Conservation (phyloP, 2,329 filamentous ascomycete genomes). For the Fusarium sp. region DNA sequence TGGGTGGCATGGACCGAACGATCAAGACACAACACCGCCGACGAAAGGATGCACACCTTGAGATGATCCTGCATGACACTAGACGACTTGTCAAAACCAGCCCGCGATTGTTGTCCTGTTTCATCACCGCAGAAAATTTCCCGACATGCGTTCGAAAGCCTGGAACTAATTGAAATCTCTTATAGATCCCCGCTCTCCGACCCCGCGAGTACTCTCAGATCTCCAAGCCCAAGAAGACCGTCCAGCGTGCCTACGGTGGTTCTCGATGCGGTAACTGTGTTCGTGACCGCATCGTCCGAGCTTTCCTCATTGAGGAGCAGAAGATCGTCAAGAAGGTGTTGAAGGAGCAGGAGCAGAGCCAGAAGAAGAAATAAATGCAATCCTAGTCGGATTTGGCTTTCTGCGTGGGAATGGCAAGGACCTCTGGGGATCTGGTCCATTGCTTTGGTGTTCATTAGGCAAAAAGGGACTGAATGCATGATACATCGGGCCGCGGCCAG, state of each 20-base stretch:
- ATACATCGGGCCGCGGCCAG: conserved; percentile 53
- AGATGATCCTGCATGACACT: not conserved
- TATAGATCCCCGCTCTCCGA: conserved; percentile 91
- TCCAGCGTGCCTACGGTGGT: conserved; percentile 97
- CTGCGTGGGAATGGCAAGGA: conserved; percentile 51
- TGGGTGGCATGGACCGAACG: conserved; percentile 3
- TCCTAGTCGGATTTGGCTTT: conserved; percentile 47
- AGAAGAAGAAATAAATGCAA: conserved; percentile 75
- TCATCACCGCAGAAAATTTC: conserved; percentile 15
- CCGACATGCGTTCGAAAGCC: not conserved
- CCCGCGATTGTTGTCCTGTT: conserved; percentile 3
- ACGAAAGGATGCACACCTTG: not conserved
- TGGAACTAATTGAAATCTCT: conserved; percentile 28
- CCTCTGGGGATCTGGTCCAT: conserved; percentile 57
- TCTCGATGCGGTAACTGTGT: conserved; percentile 99
- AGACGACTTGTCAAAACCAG: not conserved
- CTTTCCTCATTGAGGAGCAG: conserved; percentile 99
- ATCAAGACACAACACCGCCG: not conserved
- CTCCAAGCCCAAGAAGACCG: conserved; percentile 99
- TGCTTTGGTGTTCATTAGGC: conserved; percentile 66
- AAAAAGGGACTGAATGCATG: conserved; percentile 63
- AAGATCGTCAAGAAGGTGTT: conserved; percentile 99
- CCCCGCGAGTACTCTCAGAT: conserved; percentile 97
- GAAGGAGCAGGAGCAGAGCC: conserved; percentile 90
- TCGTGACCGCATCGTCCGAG: conserved; percentile 95